Evolutionary conservation across 345 rosid species (phyloP).

Genomic region (Gossypium ekmanianum): DNA sequence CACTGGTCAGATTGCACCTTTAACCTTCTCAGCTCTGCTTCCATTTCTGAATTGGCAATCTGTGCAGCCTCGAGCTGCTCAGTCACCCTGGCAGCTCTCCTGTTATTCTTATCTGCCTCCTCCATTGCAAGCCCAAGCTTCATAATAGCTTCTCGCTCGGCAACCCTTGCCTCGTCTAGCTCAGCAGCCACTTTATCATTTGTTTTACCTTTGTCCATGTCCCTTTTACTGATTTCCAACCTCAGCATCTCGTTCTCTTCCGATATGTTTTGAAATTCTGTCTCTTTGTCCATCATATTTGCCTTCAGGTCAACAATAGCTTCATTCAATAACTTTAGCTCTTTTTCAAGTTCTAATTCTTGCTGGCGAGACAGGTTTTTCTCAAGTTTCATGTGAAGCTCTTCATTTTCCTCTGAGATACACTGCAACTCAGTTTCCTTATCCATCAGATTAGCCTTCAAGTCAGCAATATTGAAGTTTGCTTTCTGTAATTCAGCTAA

Average conservation of each 20-base stretch:
- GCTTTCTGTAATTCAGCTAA: conserved; percentile 57
- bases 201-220: conserved; percentile 32
- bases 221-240: conserved; percentile 50
- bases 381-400: conserved; percentile 41
- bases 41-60: conserved; percentile 61
- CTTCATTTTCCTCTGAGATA: conserved; percentile 73
- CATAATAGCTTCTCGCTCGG: conserved; percentile 54
- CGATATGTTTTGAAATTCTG: conserved; percentile 51
- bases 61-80: conserved; percentile 89
- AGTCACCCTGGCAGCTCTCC: conserved; percentile 52
- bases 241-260: conserved; percentile 69
- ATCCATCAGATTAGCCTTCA: conserved; percentile 78
- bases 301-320: conserved; percentile 52
- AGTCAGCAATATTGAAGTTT: conserved; percentile 51
- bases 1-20: conserved; percentile 98
- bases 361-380: conserved; percentile 27
- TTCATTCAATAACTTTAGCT: conserved; percentile 48
- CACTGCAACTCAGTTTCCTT: conserved; percentile 82
- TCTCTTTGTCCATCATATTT: conserved; percentile 71
- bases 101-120: conserved; percentile 75
- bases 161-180: conserved; percentile 39
- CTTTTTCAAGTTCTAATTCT: conserved; percentile 39
- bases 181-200: conserved; percentile 28
- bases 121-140: conserved; percentile 75
- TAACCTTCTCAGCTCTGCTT: conserved; percentile 72